A percentile compares a stretch with the other conserved stretches of the same genome.
phyloP scores from a whole-genome alignment of 176 grass and related monocot species.

The Triticum monococcum region DNA sequence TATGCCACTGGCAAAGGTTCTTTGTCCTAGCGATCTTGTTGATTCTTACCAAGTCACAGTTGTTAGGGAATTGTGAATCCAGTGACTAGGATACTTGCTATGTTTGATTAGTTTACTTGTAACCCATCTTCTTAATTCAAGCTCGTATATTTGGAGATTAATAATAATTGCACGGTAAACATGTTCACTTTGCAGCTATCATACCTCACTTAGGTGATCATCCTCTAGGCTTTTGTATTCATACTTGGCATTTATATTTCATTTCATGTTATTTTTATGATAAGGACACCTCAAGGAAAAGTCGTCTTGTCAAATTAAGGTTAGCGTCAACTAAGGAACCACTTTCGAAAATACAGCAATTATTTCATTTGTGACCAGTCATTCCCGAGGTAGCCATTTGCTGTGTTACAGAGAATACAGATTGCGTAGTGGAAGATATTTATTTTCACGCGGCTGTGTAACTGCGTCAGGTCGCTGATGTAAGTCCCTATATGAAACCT shows the following conservation, averaged over 20 bases:
- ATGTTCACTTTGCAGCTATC: neutral
- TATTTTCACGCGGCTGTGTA: neutral
- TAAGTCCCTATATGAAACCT: neutral
- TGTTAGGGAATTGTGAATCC: neutral
- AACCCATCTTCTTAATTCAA: neutral
- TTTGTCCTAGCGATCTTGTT: neutral
- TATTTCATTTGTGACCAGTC: neutral
- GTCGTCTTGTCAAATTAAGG: neutral
- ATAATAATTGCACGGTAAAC: neutral
- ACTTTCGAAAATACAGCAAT: neutral
- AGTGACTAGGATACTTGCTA: neutral
- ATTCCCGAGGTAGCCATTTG: neutral
- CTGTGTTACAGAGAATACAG: neutral
- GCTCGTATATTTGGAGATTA: neutral
- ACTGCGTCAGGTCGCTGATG: neutral
- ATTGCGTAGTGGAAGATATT: slow-evolving; percentile 3
- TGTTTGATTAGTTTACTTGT: slow-evolving; percentile 19
- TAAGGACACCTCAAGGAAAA: neutral
- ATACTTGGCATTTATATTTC: neutral
- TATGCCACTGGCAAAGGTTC: neutral
- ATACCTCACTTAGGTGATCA: neutral
- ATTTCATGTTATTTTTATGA: slow-evolving; percentile 9
- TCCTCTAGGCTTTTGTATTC: neutral
- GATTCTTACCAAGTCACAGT: neutral
- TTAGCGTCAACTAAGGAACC: neutral